Percentiles rank a stretch among this genome's conserved stretches.
Evolutionary conservation across 306 rosid species (phyloP).

Genomic region (Delonix regia): DNA sequence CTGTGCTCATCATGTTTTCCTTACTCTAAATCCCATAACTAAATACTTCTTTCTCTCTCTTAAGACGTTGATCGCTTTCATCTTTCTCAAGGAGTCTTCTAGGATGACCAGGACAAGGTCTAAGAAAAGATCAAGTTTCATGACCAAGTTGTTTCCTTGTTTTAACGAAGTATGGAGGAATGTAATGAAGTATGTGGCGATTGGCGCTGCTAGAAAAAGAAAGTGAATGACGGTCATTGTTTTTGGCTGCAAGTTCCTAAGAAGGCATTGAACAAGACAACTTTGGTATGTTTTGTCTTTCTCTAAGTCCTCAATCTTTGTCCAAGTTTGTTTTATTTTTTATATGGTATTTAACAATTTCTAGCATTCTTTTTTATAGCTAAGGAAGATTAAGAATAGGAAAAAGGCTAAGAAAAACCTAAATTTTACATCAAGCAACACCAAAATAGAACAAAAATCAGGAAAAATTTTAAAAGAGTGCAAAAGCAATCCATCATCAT

Average conservation of each 20-base stretch:
- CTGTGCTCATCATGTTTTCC: too few species aligned
- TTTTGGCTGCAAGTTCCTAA: slow-evolving; percentile 21
- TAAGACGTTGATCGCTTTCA: too few species aligned
- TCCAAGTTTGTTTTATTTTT: not conserved
- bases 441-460: not conserved
- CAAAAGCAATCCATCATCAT: too few species aligned
- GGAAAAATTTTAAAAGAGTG: not conserved
- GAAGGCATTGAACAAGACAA: slow-evolving; percentile 25
- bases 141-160: slow-evolving; percentile 5
- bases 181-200: not conserved
- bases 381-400: slow-evolving; percentile 31
- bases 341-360: not conserved
- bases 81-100: slow-evolving; percentile 25
- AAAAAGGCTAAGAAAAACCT: slow-evolving; percentile 20
- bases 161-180: slow-evolving; percentile 16
- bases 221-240: not conserved
- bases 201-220: not conserved
- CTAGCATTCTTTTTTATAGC: slow-evolving; percentile 17
- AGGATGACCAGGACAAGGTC: not conserved
- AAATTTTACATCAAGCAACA: not conserved
- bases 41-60: not conserved
- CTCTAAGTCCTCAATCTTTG: too few species aligned
- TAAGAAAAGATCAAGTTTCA: not conserved
- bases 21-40: not conserved
- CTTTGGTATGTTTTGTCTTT: slow-evolving; percentile 33